Base-by-base conservation (phyloP, 148 eudicot genomes). In the Polygonum aviculare region DNA sequence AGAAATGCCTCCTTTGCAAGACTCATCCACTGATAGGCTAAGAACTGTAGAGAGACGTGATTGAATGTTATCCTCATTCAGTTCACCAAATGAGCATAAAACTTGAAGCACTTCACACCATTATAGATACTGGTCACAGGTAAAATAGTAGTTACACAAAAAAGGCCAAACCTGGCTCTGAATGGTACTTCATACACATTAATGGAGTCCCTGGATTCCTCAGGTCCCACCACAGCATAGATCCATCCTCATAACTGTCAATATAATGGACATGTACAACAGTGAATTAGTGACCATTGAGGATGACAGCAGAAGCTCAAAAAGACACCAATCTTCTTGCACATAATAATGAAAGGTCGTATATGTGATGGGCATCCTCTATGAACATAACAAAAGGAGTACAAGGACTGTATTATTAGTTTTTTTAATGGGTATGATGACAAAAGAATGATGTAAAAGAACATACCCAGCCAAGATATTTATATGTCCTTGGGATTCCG, bases 161-260 rank as follows among this genome's bases (percentile, higher is more conserved):
- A 59, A 59, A 36, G 55, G 51, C 39, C 76, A 57, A 73, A 92
- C 94, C 94, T 82, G 98, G 97, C 79, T 91, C 97, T 12, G 90
- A 77, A 83, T 94, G 97, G 81, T 81, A 85, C 79, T 91, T 91
- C 36, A 87, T 88, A 73, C 86, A 85, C 77, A 87, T 85, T 78
- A 94, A 36, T 55, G 98, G 97, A 77, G 80, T 79, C 21, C 72
- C 77, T 0, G 89, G 78, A 82, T 87, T 91, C 80, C 98, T 90
- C 70, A 90, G 77, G 80, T 94, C 97, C 97, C 98, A 94, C 97
- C 93, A 94, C 35, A 73, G 81, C 86, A 91, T 86, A 45, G 88
- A 81, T 69, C 98, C 98, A 78, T 93, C 94, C 82, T 93, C 94
- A 59, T 89, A 91, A 44, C 96, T 91, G 77, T 39, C 36, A 31